Conservation (phyloP, 371 early-diverging fungal genomes). For the Syncephalastrum monosporum region DNA sequence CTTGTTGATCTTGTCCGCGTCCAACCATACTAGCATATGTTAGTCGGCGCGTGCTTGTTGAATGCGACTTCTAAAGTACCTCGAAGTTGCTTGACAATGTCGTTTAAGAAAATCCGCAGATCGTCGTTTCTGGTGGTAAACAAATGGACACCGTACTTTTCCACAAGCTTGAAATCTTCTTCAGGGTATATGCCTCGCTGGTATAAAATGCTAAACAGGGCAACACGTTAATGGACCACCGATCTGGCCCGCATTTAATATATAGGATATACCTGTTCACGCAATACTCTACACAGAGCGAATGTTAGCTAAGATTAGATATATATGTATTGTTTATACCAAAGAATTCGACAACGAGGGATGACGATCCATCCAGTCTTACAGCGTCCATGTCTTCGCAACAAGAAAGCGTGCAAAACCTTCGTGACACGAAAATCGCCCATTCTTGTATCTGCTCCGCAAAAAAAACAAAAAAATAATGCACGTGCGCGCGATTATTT, state of each 20-base stretch:
- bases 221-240: background rate
- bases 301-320: background rate
- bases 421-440: too few relatives aligned
- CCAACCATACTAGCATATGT: slow-evolving; percentile 65
- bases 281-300: slow-evolving; percentile 57
- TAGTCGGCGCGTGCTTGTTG: slow-evolving; percentile 51
- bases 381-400: slow-evolving; percentile 12
- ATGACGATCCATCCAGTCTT: slow-evolving; percentile 14
- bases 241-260: background rate
- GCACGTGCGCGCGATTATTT: too few relatives aligned
- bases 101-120: slow-evolving; percentile 69
- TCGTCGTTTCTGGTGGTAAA: slow-evolving; percentile 73
- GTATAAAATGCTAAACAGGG: slow-evolving; percentile 69
- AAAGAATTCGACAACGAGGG: slow-evolving; percentile 23
- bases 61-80: slow-evolving; percentile 1
- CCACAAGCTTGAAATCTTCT: slow-evolving; percentile 79
- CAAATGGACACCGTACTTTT: slow-evolving; percentile 82
- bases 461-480: too few relatives aligned
- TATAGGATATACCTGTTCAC: slow-evolving; percentile 67
- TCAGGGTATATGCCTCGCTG: slow-evolving; percentile 89
- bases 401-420: too few relatives aligned
- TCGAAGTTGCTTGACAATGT: slow-evolving; percentile 71
- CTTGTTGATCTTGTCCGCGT: slow-evolving; percentile 67
- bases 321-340: slow-evolving; percentile 9
- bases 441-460: too few relatives aligned